Evolutionary conservation across 106 monocot species (phyloP), one percentile per base, ranked within the genome.

Genomic region (Apostasia ramifera): DNA sequence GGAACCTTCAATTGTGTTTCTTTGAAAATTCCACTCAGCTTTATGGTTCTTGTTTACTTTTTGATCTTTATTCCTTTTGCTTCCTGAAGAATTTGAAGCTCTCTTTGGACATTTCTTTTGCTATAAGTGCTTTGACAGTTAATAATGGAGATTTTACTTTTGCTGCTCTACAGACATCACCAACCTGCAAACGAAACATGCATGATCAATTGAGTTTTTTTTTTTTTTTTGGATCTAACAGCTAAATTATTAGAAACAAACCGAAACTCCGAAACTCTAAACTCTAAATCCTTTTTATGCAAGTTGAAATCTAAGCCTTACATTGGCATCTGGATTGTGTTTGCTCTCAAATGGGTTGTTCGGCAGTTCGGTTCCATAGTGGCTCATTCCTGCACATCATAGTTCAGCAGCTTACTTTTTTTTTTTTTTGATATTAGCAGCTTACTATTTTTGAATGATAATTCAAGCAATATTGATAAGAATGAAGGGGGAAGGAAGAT

Each of bases 81-180:
- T 51, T 53, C 6, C 15, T 12, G 65, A 48, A 45, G 59, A 37
- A 47, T 68, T 72, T 41, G 72, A 15, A 47, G 38, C 15, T 66
- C 26, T 64, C 68, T 68, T 7, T 68, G 9, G 84, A 74, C 80
- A 87, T 84, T 75, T 84, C 84, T 74, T 83, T 79, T 59, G 85
- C 85, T 67, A 85, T 85, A n/a, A 77, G 83, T 61, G 54, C 55
- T 76, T 90, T 83, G n/a, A 83, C 71, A 53, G 74, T 94, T 62
- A 80, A 39, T 14, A 70, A 65, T 53, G 70, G 59, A 37, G 57
- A 70, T 54, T 53, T 54, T 49, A 41, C 47, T 10, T 13, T 4
- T 59, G 57, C 59, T 43, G 12, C 26, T 81, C 43, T 70, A 38
- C 41, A 53, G 53, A 55, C 55, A 47, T 66, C 57, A 52, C 48